A percentile compares a stretch with the other conserved stretches of the same genome.
Evolutionary conservation across 495 filamentous ascomycete genomes (phyloP).

Genomic region (Xanthoparmelia taractica): DNA sequence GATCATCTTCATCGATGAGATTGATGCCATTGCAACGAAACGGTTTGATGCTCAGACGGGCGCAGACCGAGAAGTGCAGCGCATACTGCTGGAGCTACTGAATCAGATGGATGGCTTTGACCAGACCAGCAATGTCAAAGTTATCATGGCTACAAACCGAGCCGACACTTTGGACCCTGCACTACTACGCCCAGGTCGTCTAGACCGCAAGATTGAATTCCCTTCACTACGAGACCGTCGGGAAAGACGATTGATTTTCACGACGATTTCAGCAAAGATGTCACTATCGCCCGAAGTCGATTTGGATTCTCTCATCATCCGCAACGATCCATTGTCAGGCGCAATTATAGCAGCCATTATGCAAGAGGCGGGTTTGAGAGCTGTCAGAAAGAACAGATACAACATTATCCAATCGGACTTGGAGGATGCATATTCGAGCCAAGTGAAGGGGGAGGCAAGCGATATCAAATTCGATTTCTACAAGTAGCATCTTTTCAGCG

Average conservation of each 20-base stretch:
- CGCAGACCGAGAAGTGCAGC: slow-evolving; percentile 95
- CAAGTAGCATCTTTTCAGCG: slow-evolving; percentile 31
- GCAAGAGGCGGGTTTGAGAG: slow-evolving; percentile 94
- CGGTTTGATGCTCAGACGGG: slow-evolving; percentile 98
- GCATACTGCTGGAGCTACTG: slow-evolving; percentile 90
- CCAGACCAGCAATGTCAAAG: slow-evolving; percentile 96
- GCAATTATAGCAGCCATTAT: slow-evolving; percentile 98
- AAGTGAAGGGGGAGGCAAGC: slow-evolving; percentile 82
- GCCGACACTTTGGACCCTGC: slow-evolving; percentile 96
- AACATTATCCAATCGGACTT: slow-evolving; percentile 96
- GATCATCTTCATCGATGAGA: slow-evolving; percentile 99
- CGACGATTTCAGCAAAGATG: slow-evolving; percentile 94
- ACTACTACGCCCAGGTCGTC: slow-evolving; percentile 82
- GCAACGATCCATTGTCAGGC: slow-evolving; percentile 90
- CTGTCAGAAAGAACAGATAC: slow-evolving; percentile 95
- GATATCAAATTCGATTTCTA: slow-evolving; percentile 52
- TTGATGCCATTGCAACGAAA: slow-evolving; percentile 97
- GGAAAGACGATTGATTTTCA: slow-evolving; percentile 92
- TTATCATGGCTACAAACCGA: slow-evolving; percentile 99
- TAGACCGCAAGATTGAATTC: slow-evolving; percentile 98
- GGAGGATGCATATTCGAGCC: slow-evolving; percentile 90
- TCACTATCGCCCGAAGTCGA: slow-evolving; percentile 93
- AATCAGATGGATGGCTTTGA: slow-evolving; percentile 99
- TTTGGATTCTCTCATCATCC: slow-evolving; percentile 86
- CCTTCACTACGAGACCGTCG: slow-evolving; percentile 82